Conservation (phyloP, 2,329 filamentous ascomycete genomes). For the Penicillium sp. region DNA sequence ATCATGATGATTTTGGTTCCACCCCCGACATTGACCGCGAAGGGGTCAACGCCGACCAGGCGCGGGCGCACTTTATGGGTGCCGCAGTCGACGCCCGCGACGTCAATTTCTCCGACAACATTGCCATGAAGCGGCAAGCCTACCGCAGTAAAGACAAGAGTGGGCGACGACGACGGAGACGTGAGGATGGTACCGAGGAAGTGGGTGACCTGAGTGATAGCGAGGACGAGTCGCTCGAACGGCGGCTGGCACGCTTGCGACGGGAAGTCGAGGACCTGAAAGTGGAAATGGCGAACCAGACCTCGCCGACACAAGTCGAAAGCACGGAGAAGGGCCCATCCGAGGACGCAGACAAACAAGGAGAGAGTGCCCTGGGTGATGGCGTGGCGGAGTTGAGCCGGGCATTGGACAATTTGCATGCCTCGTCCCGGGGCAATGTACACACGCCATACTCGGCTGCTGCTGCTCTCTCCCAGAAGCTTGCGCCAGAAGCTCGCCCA, state of each 20-base stretch:
- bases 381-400: constrained; percentile 67
- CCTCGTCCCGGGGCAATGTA: constrained; percentile 27
- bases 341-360: constrained; percentile 39
- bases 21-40: constrained; percentile 69
- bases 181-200: constrained; percentile 53
- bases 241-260: constrained; percentile 76
- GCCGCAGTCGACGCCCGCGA: constrained; percentile 71
- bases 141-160: constrained; percentile 67
- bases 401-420: constrained; percentile 64
- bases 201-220: constrained; percentile 73
- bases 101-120: constrained; percentile 86
- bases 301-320: background rate
- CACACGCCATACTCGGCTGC: constrained; percentile 34
- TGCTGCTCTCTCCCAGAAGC: constrained; percentile 34
- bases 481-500: constrained; percentile 21
- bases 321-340: background rate
- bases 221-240: constrained; percentile 73
- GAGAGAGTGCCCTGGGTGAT: constrained; percentile 46
- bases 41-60: constrained; percentile 71
- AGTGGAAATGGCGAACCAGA: constrained; percentile 44
- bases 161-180: constrained; percentile 55
- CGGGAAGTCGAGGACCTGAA: constrained; percentile 77
- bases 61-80: constrained; percentile 74
- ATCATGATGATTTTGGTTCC: constrained; percentile 55
- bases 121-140: constrained; percentile 76